These are phyloP conservation scores for Beauveria medogensis DNA, from an alignment of 2,329 filamentous ascomycete genomes.

Conservation along the genomic window DNA sequence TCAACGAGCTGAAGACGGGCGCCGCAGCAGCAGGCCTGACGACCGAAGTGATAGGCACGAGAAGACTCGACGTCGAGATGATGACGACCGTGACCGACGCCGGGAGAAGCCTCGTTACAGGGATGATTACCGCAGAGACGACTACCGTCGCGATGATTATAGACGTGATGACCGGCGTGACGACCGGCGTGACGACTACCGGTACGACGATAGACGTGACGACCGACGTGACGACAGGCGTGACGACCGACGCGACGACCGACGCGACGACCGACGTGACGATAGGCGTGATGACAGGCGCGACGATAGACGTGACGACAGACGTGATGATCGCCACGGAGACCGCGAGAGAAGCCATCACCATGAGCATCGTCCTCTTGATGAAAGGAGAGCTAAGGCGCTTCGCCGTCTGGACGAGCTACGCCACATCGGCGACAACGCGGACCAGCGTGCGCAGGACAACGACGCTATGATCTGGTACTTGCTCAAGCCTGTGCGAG, in stretches of 20 bases:
- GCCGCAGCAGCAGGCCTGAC: conserved; percentile 28
- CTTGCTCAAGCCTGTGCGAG: conserved; percentile 49
- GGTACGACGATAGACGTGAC: conserved; percentile 12
- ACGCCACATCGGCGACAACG: conserved; percentile 39
- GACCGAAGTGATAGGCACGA: conserved; percentile 30
- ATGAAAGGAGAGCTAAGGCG: conserved; percentile 34
- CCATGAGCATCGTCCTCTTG: conserved; percentile 24
- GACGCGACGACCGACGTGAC: conserved; percentile 18
- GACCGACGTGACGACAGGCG: conserved; percentile 9
- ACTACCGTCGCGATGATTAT: conserved; percentile 16
- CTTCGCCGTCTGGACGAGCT: conserved; percentile 35
- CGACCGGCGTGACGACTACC: conserved; percentile 15
- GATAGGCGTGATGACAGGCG: conserved; percentile 20
- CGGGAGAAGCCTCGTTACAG: conserved; percentile 19
- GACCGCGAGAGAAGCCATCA: conserved; percentile 18
- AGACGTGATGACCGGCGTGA: conserved; percentile 17
- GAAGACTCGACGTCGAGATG: conserved; percentile 22
- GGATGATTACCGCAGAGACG: conserved; percentile 16
- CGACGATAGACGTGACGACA: conserved; percentile 11
- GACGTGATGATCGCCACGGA: conserved; percentile 12
- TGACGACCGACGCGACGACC: conserved; percentile 16
- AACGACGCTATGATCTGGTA: conserved; percentile 41
- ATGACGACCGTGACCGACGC: conserved; percentile 17
- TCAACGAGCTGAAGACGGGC: conserved; percentile 32
- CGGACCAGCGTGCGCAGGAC: conserved; percentile 37